Evolutionary conservation across 495 filamentous ascomycete species (phyloP).

Genomic region (Parachaetomium inaequale): DNA sequence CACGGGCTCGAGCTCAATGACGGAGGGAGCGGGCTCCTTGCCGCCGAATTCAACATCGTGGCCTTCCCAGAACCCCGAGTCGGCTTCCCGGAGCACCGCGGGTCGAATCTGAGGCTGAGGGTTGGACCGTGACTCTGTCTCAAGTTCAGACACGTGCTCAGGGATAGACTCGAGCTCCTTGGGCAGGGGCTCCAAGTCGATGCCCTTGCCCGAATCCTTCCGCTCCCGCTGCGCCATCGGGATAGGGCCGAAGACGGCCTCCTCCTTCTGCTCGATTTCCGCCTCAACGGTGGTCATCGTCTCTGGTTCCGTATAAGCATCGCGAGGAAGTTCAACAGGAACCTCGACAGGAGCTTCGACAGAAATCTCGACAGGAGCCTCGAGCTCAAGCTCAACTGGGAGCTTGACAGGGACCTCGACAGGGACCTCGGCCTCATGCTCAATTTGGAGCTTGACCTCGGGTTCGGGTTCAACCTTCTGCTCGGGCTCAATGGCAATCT

Average conservation of each 20-base stretch:
- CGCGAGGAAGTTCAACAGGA: background rate
- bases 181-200: slow-evolving; percentile 20
- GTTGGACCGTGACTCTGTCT: slow-evolving; percentile 5
- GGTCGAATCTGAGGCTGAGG: slow-evolving; percentile 5
- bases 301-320: background rate
- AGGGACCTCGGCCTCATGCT: background rate
- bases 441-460: background rate
- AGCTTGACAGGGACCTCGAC: background rate
- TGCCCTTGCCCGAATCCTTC: slow-evolving; percentile 30
- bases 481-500: slow-evolving; percentile 1
- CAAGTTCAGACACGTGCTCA: slow-evolving; percentile 17
- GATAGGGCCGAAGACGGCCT: background rate
- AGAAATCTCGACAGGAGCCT: background rate
- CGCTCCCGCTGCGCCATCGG: slow-evolving; percentile 17
- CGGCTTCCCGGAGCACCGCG: slow-evolving; percentile 24
- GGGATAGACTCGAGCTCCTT: slow-evolving; percentile 12
- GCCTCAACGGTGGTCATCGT: background rate
- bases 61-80: slow-evolving; percentile 35
- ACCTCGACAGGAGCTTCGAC: background rate
- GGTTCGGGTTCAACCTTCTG: background rate
- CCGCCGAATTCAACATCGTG: slow-evolving; percentile 22
- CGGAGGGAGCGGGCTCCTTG: slow-evolving; percentile 20
- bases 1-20: slow-evolving; percentile 22
- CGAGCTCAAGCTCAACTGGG: background rate
- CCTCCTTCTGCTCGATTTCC: slow-evolving; percentile 14